Base-by-base conservation (phyloP, 177 flowering plant genomes). In the Telopea speciosissima region DNA sequence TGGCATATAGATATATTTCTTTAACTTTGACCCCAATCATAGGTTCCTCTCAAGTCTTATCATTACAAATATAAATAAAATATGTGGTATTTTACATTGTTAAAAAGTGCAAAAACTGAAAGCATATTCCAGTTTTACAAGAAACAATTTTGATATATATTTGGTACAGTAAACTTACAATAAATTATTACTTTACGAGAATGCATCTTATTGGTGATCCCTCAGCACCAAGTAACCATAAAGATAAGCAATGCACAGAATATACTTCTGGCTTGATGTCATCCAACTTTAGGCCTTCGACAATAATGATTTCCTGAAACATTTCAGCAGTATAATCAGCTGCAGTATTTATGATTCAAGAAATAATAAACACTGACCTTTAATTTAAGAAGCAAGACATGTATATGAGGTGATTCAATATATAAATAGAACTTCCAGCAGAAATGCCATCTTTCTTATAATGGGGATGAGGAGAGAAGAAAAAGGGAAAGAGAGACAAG, bases 201-300 rank as follows among this genome's bases (percentile, higher is more conserved):
- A 81, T 76, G 79, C 84, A 81, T 75, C 84, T 74, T 67, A 77
- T 74, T 49, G 84, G 82, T 14, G 84, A 79, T 68, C 84, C 84
- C 73, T 81, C 84, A 13, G 81, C 78, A 36, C 83, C 80, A 60
- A 63, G 63, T 74, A 81, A 68, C 62, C 83, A 76, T 1, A 81
- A 73, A 31, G 82, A 78, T 59, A 81, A 71, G 77, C 84, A 82
- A 61, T 82, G 78, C 45, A 78, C 66, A 67, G 73, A 62, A 73
- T 80, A 78, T 68, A 77, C 45, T 62, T 88, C 90, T 7, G 83
- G 69, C 54, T 70, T 73, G 49, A 87, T 70, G 21, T 71, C 74
- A 62, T 89, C 89, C 9, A 89, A 85, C 74, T 87, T 87, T 31
- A 89, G 76, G 66, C 75, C 89, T 73, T 89, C 93, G 62, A 89